Conservation (phyloP, 1,284 basidiomycete species). For the Ganoderma lucidum region DNA sequence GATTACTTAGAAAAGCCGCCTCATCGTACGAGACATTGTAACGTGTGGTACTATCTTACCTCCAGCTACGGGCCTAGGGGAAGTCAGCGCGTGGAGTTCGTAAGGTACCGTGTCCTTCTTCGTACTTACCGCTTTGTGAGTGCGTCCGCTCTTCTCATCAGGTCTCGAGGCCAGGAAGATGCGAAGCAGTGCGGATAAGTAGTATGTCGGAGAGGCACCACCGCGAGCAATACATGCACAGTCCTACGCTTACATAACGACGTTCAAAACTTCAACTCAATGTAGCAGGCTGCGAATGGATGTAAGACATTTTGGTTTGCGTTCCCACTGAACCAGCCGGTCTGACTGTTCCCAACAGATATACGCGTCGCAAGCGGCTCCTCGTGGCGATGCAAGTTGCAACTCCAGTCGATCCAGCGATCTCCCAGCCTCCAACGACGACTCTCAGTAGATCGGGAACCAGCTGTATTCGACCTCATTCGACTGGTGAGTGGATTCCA, state of each 20-base stretch:
- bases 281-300: background rate
- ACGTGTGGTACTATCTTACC: no score
- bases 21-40: no score
- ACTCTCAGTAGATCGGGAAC: background rate
- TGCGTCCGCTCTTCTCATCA: background rate
- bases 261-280: background rate
- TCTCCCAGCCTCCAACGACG: background rate
- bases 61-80: no score
- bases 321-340: background rate
- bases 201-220: no score
- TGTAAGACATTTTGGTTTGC: background rate
- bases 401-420: background rate
- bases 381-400: background rate
- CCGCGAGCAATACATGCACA: background rate
- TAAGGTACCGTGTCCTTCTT: background rate
- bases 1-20: no score
- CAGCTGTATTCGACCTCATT: background rate
- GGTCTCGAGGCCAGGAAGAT: background rate
- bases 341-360: background rate
- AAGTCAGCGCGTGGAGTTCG: background rate
- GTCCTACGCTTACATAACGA: background rate
- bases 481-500: background rate
- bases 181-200: background rate
- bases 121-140: background rate
- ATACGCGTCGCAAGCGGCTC: background rate